Percentiles rank a stretch among this genome's conserved stretches.
phyloP scores from a whole-genome alignment of 176 grass and related monocot genomes.

The Thalia dealbata region DNA sequence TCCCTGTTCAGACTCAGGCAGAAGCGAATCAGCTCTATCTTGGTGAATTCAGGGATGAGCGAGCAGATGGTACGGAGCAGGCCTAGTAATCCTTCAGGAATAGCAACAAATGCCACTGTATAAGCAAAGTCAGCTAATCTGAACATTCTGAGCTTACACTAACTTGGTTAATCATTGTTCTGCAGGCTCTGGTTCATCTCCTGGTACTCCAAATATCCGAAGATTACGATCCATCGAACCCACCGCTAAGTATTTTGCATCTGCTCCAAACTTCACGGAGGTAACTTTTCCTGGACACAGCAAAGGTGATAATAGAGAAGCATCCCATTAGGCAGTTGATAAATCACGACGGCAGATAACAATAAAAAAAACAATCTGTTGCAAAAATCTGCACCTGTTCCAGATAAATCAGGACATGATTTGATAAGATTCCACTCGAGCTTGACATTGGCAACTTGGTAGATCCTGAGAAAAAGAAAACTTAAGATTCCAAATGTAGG shows the following conservation, averaged over 20 bases:
- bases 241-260: slow-evolving; percentile 72
- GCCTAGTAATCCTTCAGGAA: too few species aligned
- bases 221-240: slow-evolving; percentile 97
- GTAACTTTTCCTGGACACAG: slow-evolving; percentile 64
- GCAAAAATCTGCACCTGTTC: slow-evolving; percentile 47
- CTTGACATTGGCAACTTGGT: slow-evolving; percentile 96
- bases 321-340: not conserved
- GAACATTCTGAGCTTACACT: too few species aligned
- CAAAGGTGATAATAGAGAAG: not conserved
- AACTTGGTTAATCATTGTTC: not conserved
- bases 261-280: slow-evolving; percentile 65
- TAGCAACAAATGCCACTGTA: too few species aligned
- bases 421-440: slow-evolving; percentile 93
- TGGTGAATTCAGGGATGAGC: too few species aligned
- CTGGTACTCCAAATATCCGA: slow-evolving; percentile 83
- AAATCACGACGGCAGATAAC: not conserved
- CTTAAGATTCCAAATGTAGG: too few species aligned
- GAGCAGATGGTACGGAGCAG: too few species aligned
- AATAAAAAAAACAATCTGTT: not conserved
- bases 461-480: slow-evolving; percentile 49
- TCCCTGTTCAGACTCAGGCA: too few species aligned
- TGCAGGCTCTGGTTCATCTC: slow-evolving; percentile 36
- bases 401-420: slow-evolving; percentile 88
- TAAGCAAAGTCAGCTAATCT: too few species aligned
- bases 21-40: too few species aligned